Evolutionary conservation across 1,284 basidiomycete genomes (phyloP), one percentile per base, ranked within the genome.

Genomic region (Melampsora americana): DNA sequence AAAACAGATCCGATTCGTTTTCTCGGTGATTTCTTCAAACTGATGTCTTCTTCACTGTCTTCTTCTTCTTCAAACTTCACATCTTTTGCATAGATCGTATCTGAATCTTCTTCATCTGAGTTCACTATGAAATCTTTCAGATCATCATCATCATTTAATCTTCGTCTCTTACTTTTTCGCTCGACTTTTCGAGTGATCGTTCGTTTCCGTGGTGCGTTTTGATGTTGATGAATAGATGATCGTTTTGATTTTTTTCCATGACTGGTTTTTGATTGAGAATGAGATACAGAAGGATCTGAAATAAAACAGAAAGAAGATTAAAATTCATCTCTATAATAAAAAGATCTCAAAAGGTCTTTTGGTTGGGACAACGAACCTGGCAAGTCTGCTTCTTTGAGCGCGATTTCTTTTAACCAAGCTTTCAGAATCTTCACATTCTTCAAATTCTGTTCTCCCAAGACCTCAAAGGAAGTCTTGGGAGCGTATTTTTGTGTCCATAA

Each of bases 401-500:
- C 87, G 11, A 90, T 85, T 20, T 90, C 88, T 35, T 84, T 83
- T 68, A 96, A 86, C 94, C 94, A 97, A 74, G 91, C 88, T 46
- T 90, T 88, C 56, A 96, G 86, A 83, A 91, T 93, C 20, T 85
- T 81, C 0, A 92, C 89, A 76, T 89, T 88, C 4, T 84, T 81
- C 81, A 92, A 89, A 81, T 95, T 96, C 11, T 42, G 67, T 5
- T 53, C 42, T 26, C 92, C 92, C 0, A 97, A 85, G 0, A 95
- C 89, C 79, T 95, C 87, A 18, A 86, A 84, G 0, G 92, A 90
- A 46, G 85, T 83, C 69, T 85, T 86, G 9, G 94, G 94, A 30
- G 88, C 87, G 86, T 91, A 95, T 78, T 87, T 89, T 67, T 91
- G 89, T 44, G 86, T 85, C 92, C 93, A 95, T 5, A 87, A 82